phyloP scores from a whole-genome alignment of 2,329 filamentous ascomycete species.

The Ophiostoma pallidulum region DNA sequence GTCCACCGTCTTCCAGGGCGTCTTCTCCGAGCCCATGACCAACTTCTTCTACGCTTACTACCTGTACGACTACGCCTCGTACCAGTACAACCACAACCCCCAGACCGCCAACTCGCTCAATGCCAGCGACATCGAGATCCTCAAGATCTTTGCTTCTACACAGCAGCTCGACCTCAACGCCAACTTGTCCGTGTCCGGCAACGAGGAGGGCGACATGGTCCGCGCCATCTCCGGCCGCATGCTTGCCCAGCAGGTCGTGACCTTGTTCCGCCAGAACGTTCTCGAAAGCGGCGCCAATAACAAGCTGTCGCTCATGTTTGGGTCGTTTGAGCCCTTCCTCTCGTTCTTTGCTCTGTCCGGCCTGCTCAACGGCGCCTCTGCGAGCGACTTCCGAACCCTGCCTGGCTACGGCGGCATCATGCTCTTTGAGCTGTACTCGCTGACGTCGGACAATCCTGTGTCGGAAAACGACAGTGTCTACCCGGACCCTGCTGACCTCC shows the following conservation, averaged over 20 bases:
- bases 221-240: conserved; percentile 45
- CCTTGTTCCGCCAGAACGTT: conserved; percentile 34
- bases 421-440: conserved; percentile 56
- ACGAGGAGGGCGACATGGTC: conserved; percentile 27
- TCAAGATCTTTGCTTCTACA: conserved; percentile 54
- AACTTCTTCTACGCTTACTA: conserved; percentile 41
- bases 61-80: conserved; percentile 48
- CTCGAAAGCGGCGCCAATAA: conserved; percentile 28
- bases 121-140: conserved; percentile 37
- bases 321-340: conserved; percentile 44
- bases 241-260: conserved; percentile 35
- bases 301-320: conserved; percentile 46
- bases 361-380: conserved; percentile 41
- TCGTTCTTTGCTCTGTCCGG: conserved; percentile 43
- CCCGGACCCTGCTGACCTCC: conserved; percentile 31
- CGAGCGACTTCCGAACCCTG: conserved; percentile 36
- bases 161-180: conserved; percentile 51
- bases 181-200: conserved; percentile 50
- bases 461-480: conserved; percentile 17
- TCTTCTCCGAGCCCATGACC: conserved; percentile 26
- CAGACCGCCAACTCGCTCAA: conserved; percentile 31
- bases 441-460: conserved; percentile 19
- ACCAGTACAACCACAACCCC: conserved; percentile 42
- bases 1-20: conserved; percentile 28
- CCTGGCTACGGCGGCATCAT: conserved; percentile 66